These are phyloP conservation scores for Fistulifera pelliculosa DNA, from an alignment of 108 stramenopile species.

Conservation along the genomic window DNA sequence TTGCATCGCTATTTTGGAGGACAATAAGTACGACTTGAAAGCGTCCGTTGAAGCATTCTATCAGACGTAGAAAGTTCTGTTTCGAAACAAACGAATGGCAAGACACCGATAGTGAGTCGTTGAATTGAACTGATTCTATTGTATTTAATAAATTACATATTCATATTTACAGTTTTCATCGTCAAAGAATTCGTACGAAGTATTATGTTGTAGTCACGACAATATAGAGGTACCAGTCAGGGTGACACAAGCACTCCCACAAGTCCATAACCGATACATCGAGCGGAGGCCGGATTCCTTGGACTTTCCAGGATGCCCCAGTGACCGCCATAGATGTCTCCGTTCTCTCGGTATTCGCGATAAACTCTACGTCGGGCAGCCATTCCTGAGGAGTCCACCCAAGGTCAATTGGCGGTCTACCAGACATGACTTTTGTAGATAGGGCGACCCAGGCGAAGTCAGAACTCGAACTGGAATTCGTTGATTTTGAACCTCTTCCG, in stretches of 20 bases:
- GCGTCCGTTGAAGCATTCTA: constrained; percentile 36
- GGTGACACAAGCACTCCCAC: constrained; percentile 59
- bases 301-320: constrained; percentile 33
- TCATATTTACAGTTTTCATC: too few relatives aligned
- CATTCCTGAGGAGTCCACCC: constrained; percentile 38
- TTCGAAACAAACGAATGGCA: too few relatives aligned
- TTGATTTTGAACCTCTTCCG: constrained; percentile 25
- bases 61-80: constrained; percentile 4
- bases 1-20: constrained; percentile 29
- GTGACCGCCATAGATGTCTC: constrained; percentile 5
- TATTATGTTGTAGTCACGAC: constrained; percentile 9
- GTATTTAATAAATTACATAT: too few relatives aligned
- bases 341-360: constrained; percentile 1
- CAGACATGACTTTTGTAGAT: constrained; percentile 39
- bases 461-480: constrained; percentile 61
- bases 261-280: constrained; percentile 36
- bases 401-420: constrained; percentile 1
- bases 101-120: too few relatives aligned
- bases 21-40: constrained; percentile 31
- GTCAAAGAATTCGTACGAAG: not conserved
- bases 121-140: too few relatives aligned
- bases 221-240: constrained; percentile 75
- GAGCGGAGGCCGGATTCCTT: constrained; percentile 53
- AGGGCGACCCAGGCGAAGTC: constrained; percentile 30
- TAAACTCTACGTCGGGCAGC: constrained; percentile 35